phyloP scores from a whole-genome alignment of 495 filamentous ascomycete species.

The Talaromyces borbonicus region DNA sequence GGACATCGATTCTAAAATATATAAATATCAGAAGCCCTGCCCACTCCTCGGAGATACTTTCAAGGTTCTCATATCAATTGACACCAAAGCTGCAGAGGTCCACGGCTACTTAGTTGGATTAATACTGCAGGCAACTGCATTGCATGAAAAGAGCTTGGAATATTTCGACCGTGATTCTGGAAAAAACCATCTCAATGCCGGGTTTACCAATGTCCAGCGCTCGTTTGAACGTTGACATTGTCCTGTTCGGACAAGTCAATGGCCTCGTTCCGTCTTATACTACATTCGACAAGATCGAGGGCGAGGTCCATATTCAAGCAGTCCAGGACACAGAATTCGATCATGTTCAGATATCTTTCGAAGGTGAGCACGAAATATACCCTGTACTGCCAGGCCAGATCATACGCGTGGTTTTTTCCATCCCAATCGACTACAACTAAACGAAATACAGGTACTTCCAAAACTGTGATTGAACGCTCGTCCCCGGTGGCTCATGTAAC shows the following conservation, averaged over 20 bases:
- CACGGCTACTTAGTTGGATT: no score
- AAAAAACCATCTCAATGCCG: slow-evolving; percentile 11
- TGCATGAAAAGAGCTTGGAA: neutral
- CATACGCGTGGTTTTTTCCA: no score
- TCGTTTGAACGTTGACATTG: slow-evolving; percentile 27
- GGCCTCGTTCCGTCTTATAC: slow-evolving; percentile 43
- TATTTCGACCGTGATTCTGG: neutral
- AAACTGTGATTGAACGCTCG: slow-evolving; percentile 43
- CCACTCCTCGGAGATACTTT: no score
- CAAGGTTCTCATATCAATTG: no score
- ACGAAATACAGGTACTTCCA: slow-evolving; percentile 27
- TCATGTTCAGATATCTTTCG: slow-evolving; percentile 66
- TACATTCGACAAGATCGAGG: slow-evolving; percentile 50
- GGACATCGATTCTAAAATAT: no score
- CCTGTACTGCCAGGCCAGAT: slow-evolving; percentile 30
- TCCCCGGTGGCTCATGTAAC: slow-evolving; percentile 33
- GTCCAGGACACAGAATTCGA: slow-evolving; percentile 67
- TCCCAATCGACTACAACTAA: slow-evolving; percentile 14
- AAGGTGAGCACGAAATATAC: slow-evolving; percentile 45
- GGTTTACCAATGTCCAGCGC: slow-evolving; percentile 17
- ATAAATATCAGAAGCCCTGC: no score
- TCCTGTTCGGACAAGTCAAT: slow-evolving; percentile 21
- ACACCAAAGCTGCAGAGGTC: no score
- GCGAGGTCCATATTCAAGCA: slow-evolving; percentile 48
- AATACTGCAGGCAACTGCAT: no score